These are phyloP conservation scores for Talaromyces stipitatus DNA, from an alignment of 495 filamentous ascomycete genomes.

Conservation along the genomic window DNA sequence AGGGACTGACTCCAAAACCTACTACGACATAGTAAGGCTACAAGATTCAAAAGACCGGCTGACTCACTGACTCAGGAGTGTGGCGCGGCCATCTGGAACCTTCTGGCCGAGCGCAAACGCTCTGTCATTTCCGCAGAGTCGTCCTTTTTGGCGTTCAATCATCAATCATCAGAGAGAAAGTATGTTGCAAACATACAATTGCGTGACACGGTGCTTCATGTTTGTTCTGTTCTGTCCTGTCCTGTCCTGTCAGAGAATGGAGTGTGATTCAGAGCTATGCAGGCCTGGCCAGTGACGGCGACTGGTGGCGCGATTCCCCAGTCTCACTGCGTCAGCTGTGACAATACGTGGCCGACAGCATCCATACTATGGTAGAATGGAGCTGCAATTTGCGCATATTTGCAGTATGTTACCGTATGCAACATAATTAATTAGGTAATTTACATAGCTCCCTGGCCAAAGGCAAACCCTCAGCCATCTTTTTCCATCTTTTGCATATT, in stretches of 20 bases:
- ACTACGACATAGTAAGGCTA: not conserved
- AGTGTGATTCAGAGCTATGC: not conserved
- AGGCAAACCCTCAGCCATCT: not conserved
- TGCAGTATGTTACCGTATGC: not conserved
- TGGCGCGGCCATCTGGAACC: not conserved
- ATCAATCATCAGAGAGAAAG: not conserved
- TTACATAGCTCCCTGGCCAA: not conserved
- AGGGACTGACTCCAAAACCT: not conserved
- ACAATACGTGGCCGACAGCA: not conserved
- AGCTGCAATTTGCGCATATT: not conserved
- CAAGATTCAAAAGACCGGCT: not conserved
- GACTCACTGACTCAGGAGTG: not conserved
- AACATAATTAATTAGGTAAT: not conserved
- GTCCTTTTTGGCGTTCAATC: not conserved
- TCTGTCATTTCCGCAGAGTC: not conserved
- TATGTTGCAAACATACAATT: not conserved
- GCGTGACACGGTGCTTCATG: not conserved
- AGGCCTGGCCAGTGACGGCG: not conserved
- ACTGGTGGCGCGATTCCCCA: conserved; percentile 1
- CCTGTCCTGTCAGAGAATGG: not conserved
- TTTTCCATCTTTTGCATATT: not conserved
- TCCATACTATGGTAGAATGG: not conserved
- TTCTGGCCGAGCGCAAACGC: not conserved
- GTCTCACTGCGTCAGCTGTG: not conserved
- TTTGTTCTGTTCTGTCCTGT: too few relatives aligned